phyloP scores from a whole-genome alignment of 2,329 filamentous ascomycete species.

The Neonectria coccinea region DNA sequence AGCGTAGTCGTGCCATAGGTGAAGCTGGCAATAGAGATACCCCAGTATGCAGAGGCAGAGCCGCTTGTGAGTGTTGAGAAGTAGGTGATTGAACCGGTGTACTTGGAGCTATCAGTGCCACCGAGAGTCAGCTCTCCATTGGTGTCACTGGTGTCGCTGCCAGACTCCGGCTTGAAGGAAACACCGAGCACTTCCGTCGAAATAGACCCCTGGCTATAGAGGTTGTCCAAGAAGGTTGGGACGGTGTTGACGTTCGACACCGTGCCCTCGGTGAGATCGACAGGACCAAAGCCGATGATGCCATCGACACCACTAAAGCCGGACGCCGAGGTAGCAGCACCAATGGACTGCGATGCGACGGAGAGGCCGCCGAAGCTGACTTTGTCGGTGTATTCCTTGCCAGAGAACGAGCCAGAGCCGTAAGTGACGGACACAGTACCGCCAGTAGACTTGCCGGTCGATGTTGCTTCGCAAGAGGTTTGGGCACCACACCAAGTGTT shows the following conservation, averaged over 20 bases:
- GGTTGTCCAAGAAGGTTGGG: conserved; percentile 46
- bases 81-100: conserved; percentile 37
- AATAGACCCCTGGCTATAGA: conserved; percentile 45
- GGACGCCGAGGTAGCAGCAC: conserved; percentile 2
- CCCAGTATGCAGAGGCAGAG: conserved; percentile 36
- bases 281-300: conserved; percentile 30
- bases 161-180: conserved; percentile 44
- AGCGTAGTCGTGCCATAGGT: conserved; percentile 38
- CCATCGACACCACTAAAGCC: not conserved
- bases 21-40: conserved; percentile 42
- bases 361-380: not conserved
- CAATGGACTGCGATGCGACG: conserved; percentile 2
- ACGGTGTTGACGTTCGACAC: conserved; percentile 43
- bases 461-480: conserved; percentile 5
- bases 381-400: not conserved
- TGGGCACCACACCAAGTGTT: conserved; percentile 2
- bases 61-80: conserved; percentile 33
- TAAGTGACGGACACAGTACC: not conserved
- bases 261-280: conserved; percentile 41
- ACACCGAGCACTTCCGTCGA: conserved; percentile 45
- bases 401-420: conserved; percentile 6
- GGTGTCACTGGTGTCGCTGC: conserved; percentile 41
- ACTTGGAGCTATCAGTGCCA: conserved; percentile 37
- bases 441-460: not conserved
- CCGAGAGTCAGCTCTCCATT: conserved; percentile 43